Evolutionary conservation across 176 grass and related monocot genomes (phyloP).

Genomic region (Avena sativa): DNA sequence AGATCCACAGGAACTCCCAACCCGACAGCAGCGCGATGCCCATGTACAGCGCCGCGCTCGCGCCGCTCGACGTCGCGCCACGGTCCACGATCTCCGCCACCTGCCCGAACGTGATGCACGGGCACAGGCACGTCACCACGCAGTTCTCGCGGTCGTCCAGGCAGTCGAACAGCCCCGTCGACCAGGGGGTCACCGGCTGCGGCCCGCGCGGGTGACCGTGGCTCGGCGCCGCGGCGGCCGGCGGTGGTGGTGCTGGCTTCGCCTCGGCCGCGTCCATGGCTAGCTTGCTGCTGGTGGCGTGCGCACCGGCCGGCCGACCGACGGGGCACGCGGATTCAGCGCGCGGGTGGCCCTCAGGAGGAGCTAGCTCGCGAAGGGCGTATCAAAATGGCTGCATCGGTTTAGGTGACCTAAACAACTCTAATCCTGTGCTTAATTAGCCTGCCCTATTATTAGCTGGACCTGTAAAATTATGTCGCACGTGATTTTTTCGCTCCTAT

Average conservation of each 20-base stretch:
- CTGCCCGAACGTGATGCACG: constrained; percentile 6
- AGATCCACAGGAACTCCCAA: background rate
- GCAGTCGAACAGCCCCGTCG: constrained; percentile 12
- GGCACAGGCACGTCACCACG: background rate
- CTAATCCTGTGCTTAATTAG: background rate
- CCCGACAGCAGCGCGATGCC: background rate
- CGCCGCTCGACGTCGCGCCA: background rate
- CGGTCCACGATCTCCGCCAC: constrained; percentile 33
- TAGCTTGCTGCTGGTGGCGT: too few relatives aligned
- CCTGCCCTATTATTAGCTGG: background rate
- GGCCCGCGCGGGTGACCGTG: background rate
- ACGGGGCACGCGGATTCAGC: too few relatives aligned
- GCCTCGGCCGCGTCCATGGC: background rate
- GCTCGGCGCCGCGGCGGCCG: background rate
- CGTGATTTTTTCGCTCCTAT: background rate
- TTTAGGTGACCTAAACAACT: background rate
- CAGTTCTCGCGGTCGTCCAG: background rate
- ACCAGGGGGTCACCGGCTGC: background rate
- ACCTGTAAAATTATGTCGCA: background rate
- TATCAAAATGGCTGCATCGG: too few relatives aligned
- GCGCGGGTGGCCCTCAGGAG: too few relatives aligned
- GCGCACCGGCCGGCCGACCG: background rate
- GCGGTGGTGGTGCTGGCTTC: background rate
- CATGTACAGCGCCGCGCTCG: background rate
- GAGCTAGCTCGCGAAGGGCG: background rate